Evolutionary conservation across 305 asterid genomes (phyloP), one percentile per base, ranked within the genome.

Genomic region (Ajuga reptans): DNA sequence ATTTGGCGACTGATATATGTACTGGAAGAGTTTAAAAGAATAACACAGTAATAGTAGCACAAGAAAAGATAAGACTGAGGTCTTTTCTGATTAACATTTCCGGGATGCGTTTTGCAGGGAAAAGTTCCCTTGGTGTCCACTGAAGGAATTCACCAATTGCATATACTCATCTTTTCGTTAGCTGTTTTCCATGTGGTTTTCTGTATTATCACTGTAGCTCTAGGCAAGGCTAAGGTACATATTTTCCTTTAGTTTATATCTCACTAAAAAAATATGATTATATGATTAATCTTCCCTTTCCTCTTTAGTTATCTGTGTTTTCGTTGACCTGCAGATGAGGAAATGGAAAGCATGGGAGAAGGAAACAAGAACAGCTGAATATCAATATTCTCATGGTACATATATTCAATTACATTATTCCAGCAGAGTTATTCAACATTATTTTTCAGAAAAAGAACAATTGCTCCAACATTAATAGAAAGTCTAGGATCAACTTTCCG

Each of bases 301-400:
- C 33, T 3, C 10, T 16, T 8, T 21, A 6, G 9, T 55, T 5
- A 64, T 14, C 18, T 12, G 9, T 65, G 1, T 50, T 43, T 50
- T 55, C 6, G 8, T 50, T 47, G 9, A 9, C 36, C 16, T 45
- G 45, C 65, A 86, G 89, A 86, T 84, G 90, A 79, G 85, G 45
- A 84, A 50, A 36, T 86, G 87, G 92, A 83, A 83, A 72, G 74
- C 83, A 60, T 84, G 92, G 92, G 89, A 86, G 74, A 69, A 5
- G 61, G 89, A 86, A 70, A 84, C 88, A 53, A 78, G 39, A 70
- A 83, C 90, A 67, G 11, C 75, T 11, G 84, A 83, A 69, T 81
- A 86, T 69, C 84, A 79, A 62, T 79, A 69, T 61, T 71, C 79
- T 15, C 72, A 83, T 41, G 89, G 92, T 81, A 75, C 2, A 33